Evolutionary conservation across 371 early-diverging fungal genomes (phyloP).

Genomic region (Mortierella sp.): DNA sequence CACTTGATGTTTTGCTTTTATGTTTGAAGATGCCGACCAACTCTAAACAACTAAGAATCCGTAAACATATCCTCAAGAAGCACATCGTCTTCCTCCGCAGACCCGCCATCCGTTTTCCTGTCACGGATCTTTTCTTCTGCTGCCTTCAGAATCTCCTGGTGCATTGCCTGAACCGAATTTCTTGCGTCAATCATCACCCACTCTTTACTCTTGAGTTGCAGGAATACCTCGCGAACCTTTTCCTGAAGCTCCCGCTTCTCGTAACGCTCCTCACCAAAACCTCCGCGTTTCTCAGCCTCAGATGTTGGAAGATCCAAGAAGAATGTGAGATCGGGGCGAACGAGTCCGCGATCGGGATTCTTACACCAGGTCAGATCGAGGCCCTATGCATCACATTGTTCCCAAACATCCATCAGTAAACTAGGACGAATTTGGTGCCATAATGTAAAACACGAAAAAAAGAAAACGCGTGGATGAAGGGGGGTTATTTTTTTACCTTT

Average conservation of each 20-base stretch:
- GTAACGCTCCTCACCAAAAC: conserved; percentile 96
- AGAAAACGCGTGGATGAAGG: background rate
- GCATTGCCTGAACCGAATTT: conserved; percentile 53
- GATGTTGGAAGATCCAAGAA: conserved; percentile 91
- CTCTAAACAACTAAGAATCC: conserved; percentile 9
- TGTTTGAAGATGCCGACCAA: too few species aligned
- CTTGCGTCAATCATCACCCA: conserved; percentile 70
- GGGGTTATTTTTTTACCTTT: conserved; percentile 63
- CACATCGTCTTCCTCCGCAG: conserved; percentile 22
- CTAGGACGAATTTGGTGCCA: too few species aligned
- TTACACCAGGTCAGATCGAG: conserved; percentile 92
- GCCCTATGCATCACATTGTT: conserved; percentile 59
- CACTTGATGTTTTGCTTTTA: too few species aligned
- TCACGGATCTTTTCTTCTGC: conserved; percentile 46
- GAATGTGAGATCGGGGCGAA: conserved; percentile 89
- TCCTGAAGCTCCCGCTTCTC: conserved; percentile 92
- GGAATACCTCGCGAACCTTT: conserved; percentile 75
- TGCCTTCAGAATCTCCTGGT: conserved; percentile 48
- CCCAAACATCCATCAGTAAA: background rate
- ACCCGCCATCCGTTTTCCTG: conserved; percentile 22
- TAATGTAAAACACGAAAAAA: background rate
- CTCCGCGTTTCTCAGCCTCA: conserved; percentile 81
- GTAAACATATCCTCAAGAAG: conserved; percentile 41
- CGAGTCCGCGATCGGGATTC: conserved; percentile 87
- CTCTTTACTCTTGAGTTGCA: conserved; percentile 61